phyloP scores from a whole-genome alignment of 129 eudicot species.

The Helianthus annuus region HanXRQr2.0-SUNRISE NC_035446.2:56186723-56187222 shows the following conservation, averaged over 20 bases:
- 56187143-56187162: not conserved
- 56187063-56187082: not conserved
- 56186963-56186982: constrained; percentile 72
- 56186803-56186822: not conserved
- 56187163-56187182: not conserved
- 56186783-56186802: too few species aligned
- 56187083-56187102: not conserved
- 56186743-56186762: not conserved
- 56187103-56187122: not conserved
- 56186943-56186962: constrained; percentile 67
- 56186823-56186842: not conserved
- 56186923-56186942: constrained; percentile 88
- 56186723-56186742: constrained; percentile 49
- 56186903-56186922: constrained; percentile 95
- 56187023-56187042: constrained; percentile 91
- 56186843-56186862: constrained; percentile 36
- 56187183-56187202: not conserved
- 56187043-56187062: constrained; percentile 92
- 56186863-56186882: constrained; percentile 40
- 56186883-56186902: constrained; percentile 71
- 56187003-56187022: constrained; percentile 80
- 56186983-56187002: constrained; percentile 66
- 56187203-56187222: not conserved
- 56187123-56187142: not conserved
- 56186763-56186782: not conserved